Percentiles rank a stretch among this genome's conserved stretches.
phyloP scores from a whole-genome alignment of 2,329 filamentous ascomycete species.

The Paecilomyces niveus region DNA sequence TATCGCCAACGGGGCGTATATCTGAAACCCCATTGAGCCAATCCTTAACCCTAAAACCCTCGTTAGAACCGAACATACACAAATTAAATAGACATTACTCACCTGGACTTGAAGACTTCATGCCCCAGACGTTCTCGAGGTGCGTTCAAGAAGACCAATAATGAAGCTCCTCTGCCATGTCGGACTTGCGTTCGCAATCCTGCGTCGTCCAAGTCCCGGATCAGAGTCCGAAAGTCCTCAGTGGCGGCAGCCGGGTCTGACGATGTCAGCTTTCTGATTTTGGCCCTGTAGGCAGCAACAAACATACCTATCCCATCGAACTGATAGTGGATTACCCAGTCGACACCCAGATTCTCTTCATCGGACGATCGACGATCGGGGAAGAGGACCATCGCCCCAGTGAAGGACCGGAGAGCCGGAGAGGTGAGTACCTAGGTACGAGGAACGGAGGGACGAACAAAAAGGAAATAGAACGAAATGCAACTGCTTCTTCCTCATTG shows the following conservation, averaged over 20 bases:
- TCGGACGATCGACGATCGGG: conserved; percentile 8
- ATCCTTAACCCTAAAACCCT: conserved; percentile 64
- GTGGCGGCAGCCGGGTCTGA: conserved; percentile 63
- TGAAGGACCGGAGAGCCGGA: neutral
- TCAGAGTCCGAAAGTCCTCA: conserved; percentile 68
- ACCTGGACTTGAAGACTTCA: conserved; percentile 77
- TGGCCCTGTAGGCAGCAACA: neutral
- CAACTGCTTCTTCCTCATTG: neutral
- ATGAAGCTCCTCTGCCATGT: conserved; percentile 63
- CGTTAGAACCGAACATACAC: neutral
- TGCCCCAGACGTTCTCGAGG: conserved; percentile 68
- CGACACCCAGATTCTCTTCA: conserved; percentile 61
- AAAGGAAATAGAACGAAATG: neutral
- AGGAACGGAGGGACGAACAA: neutral
- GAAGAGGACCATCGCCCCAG: neutral
- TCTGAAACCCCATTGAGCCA: conserved; percentile 86
- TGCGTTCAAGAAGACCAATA: conserved; percentile 78
- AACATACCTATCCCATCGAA: conserved; percentile 59
- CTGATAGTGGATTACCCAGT: conserved; percentile 80
- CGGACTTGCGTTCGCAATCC: conserved; percentile 87
- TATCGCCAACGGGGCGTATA: conserved; percentile 66
- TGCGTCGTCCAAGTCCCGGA: conserved; percentile 65
- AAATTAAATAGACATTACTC: conserved; percentile 1
- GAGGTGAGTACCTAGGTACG: neutral
- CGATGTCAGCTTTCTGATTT: conserved; percentile 5